phyloP scores from a whole-genome alignment of 2,329 filamentous ascomycete genomes.

The Metarhizium anisopliae region DNA sequence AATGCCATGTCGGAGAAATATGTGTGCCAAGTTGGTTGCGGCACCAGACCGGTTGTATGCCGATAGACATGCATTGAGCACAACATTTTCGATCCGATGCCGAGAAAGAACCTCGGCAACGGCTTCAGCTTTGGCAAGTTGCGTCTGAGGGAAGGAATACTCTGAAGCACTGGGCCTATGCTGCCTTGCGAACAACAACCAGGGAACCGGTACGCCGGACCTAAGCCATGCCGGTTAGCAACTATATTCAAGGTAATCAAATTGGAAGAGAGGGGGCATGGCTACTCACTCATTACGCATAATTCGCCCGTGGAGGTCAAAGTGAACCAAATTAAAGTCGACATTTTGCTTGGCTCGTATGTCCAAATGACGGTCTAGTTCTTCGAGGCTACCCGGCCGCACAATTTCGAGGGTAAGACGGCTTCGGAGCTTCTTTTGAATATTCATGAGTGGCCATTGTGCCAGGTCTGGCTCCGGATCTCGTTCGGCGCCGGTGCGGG shows the following conservation, averaged over 20 bases:
- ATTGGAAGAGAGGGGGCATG: neutral
- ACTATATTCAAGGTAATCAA: neutral
- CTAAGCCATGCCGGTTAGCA: conserved; percentile 5
- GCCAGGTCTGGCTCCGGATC: conserved; percentile 21
- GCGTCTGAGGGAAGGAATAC: conserved; percentile 14
- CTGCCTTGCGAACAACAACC: conserved; percentile 17
- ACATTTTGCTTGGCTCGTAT: conserved; percentile 13
- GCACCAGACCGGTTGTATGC: conserved; percentile 17
- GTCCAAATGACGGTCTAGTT: conserved; percentile 14
- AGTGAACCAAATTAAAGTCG: conserved; percentile 18
- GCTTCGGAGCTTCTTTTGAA: conserved; percentile 18
- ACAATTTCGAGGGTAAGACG: conserved; percentile 17
- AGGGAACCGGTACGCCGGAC: conserved; percentile 13
- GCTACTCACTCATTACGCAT: conserved; percentile 15
- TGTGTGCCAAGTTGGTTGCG: conserved; percentile 17
- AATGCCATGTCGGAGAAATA: conserved; percentile 17
- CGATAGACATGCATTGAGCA: conserved; percentile 20
- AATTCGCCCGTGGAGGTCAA: conserved; percentile 19
- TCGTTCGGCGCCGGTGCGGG: conserved; percentile 13
- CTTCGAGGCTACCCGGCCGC: conserved; percentile 15
- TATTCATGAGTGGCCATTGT: conserved; percentile 19
- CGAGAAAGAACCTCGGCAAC: conserved; percentile 15
- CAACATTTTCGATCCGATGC: conserved; percentile 17
- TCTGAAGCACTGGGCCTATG: conserved; percentile 7
- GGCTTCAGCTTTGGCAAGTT: conserved; percentile 13